Base-by-base conservation (phyloP, 2,329 filamentous ascomycete genomes). In the Seiridium unicorne region DNA sequence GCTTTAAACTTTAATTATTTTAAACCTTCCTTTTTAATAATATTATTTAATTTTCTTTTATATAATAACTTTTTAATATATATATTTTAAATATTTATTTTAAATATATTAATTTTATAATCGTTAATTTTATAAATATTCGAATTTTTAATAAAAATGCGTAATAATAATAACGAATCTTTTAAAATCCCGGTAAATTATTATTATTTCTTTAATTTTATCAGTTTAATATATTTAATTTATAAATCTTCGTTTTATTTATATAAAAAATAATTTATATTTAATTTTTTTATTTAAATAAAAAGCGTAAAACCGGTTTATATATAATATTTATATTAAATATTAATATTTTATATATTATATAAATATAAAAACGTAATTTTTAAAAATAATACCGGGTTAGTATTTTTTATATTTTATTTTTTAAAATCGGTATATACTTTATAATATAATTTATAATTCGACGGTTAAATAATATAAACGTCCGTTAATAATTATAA, bases 81-180 rank as follows among this genome's bases (percentile, higher is more conserved):
- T n/a, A n/a, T 48, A 48, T 48, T 48, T 48, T 48, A 48, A 48
- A 48, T 48, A 48, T 48, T 48, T 8, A 48, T 48, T 48, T 48
- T 48, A 48, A 48, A 6, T 31, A 13, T 8, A n/a, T 48, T 48
- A 48, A 8, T 18, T 48, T n/a, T n/a, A 48, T 8, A 48, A 48
- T n/a, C n/a, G 44, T 48, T 5, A n/a, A n/a, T n/a, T n/a, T n/a
- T n/a, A n/a, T n/a, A n/a, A n/a, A n/a, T n/a, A n/a, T n/a, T n/a
- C 26, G 26, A 48, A 48, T 48, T 8, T 8, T 48, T 31, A 31
- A 31, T 48, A 48, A 48, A 48, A n/a, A n/a, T 48, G 6, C 44
- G 44, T 48, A 48, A 31, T 48, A n/a, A 48, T 6, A 18, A 48
- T 31, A 31, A 31, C 26, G 26, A 8, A 48, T n/a, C 44, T 31